Conservation (phyloP, 177 flowering plant genomes). For the Vitis hybrid region DNA sequence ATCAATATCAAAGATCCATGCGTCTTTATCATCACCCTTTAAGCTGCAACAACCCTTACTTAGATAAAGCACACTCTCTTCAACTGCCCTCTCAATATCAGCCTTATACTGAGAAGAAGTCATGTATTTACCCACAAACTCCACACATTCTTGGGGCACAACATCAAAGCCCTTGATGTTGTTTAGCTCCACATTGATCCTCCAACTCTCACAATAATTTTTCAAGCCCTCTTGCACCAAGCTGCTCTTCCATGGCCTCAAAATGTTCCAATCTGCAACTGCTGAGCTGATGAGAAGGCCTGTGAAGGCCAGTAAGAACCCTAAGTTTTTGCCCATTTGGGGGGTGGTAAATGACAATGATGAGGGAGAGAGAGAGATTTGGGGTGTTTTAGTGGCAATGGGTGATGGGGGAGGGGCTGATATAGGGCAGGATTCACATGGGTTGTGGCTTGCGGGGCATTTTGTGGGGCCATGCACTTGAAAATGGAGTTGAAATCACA, state of each 20-base stretch:
- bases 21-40: conserved; percentile 54
- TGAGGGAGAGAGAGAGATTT: neutral
- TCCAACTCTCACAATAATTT: conserved; percentile 77
- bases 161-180: conserved; percentile 54
- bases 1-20: conserved; percentile 76
- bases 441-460: no score
- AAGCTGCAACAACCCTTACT: conserved; percentile 32
- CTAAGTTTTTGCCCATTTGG: conserved; percentile 8
- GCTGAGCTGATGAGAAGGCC: conserved; percentile 18
- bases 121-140: conserved; percentile 67
- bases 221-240: conserved; percentile 39
- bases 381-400: neutral
- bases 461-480: no score
- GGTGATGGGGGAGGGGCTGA: no score
- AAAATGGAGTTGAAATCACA: no score
- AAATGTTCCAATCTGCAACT: conserved; percentile 54
- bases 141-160: conserved; percentile 63
- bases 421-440: no score
- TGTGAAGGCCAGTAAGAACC: conserved; percentile 11
- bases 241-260: conserved; percentile 27
- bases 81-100: conserved; percentile 50
- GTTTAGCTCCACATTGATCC: conserved; percentile 76
- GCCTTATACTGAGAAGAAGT: conserved; percentile 49
- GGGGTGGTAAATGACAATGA: no score
- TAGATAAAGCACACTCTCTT: conserved; percentile 43